These are phyloP conservation scores for Fusarium euwallaceae DNA, from an alignment of 2,329 filamentous ascomycete species.

Conservation along the genomic window DNA sequence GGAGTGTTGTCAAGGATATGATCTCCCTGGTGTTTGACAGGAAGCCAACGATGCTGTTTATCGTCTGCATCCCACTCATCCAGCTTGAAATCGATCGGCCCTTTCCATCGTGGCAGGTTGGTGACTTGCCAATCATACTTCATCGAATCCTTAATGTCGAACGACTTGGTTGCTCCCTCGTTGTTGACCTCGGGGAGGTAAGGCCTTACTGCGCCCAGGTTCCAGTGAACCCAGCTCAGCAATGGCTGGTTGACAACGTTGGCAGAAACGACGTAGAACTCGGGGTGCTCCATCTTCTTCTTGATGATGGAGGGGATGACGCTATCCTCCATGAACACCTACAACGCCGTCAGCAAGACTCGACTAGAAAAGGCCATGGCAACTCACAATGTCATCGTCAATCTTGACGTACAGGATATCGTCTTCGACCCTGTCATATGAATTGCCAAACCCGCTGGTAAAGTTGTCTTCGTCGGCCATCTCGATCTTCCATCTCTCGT, in stretches of 20 bases:
- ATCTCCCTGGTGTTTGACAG: constrained; percentile 51
- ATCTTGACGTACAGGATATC: constrained; percentile 58
- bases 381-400: constrained; percentile 55
- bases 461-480: constrained; percentile 48
- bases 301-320: constrained; percentile 66
- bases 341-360: neutral
- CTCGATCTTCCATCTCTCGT: constrained; percentile 55
- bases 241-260: constrained; percentile 70
- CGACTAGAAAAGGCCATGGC: rapidly evolving
- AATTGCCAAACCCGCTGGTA: constrained; percentile 51
- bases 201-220: constrained; percentile 64
- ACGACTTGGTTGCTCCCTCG: constrained; percentile 31
- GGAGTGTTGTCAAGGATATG: constrained; percentile 59
- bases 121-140: constrained; percentile 56
- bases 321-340: constrained; percentile 55
- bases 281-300: constrained; percentile 64
- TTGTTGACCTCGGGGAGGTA: constrained; percentile 63
- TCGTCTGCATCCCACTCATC: constrained; percentile 53
- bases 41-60: constrained; percentile 65
- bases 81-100: constrained; percentile 46
- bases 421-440: constrained; percentile 61
- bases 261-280: constrained; percentile 65
- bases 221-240: constrained; percentile 67
- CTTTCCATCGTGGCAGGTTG: constrained; percentile 51
- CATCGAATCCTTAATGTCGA: constrained; percentile 42